These are phyloP conservation scores for Trichosporon sp. DNA, from an alignment of 1,284 basidiomycete genomes.

Conservation along the genomic window DNA sequence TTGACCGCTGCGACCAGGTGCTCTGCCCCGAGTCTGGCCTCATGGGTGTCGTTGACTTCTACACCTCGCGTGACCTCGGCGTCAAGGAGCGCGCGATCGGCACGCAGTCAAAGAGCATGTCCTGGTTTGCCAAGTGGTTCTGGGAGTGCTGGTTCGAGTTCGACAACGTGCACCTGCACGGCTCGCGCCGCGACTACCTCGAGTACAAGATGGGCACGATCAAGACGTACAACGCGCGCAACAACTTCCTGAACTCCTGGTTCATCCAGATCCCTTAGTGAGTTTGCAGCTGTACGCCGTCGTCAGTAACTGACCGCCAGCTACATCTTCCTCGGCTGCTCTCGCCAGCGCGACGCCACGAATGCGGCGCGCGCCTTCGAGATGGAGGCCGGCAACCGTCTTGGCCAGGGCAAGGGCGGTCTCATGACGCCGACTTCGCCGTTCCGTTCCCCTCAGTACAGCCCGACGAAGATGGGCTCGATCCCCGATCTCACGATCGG, in stretches of 20 bases:
- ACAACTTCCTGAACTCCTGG: slow-evolving; percentile 65
- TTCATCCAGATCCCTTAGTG: slow-evolving; percentile 61
- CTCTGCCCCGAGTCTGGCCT: slow-evolving; percentile 64
- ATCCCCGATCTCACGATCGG: slow-evolving; percentile 47
- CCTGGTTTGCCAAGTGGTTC: slow-evolving; percentile 72
- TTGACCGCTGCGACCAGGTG: slow-evolving; percentile 67
- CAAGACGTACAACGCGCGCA: slow-evolving; percentile 68
- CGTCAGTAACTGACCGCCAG: slow-evolving; percentile 42
- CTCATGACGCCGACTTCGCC: slow-evolving; percentile 54
- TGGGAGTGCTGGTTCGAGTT: slow-evolving; percentile 79
- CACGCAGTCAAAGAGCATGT: slow-evolving; percentile 63
- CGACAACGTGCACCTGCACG: slow-evolving; percentile 69
- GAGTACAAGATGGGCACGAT: slow-evolving; percentile 77
- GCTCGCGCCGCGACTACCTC: slow-evolving; percentile 66
- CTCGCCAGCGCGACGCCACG: slow-evolving; percentile 62
- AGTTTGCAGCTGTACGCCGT: slow-evolving; percentile 13
- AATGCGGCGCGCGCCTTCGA: slow-evolving; percentile 63
- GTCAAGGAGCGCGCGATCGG: slow-evolving; percentile 62
- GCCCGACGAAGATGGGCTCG: slow-evolving; percentile 46
- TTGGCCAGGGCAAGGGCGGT: slow-evolving; percentile 51
- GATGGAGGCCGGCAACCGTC: slow-evolving; percentile 64
- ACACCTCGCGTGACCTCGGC: slow-evolving; percentile 62
- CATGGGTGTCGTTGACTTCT: slow-evolving; percentile 72
- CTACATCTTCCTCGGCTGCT: slow-evolving; percentile 75
- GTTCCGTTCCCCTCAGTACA: slow-evolving; percentile 37